These are phyloP conservation scores for Lipomyces lipofer DNA, from an alignment of 805 yeast genomes.

Conservation along the genomic window DNA sequence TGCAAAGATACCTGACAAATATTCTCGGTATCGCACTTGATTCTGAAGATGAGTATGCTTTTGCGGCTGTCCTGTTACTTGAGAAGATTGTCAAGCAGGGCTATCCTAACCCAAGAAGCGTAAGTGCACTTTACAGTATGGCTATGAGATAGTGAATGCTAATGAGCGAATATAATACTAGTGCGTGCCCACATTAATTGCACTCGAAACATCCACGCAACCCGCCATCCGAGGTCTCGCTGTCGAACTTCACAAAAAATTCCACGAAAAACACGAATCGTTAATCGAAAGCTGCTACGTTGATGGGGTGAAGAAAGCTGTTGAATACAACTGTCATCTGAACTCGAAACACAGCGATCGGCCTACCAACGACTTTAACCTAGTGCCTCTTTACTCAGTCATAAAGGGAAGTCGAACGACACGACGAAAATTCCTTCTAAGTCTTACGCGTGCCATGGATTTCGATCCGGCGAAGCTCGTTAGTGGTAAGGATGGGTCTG, in stretches of 20 bases:
- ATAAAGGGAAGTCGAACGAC: constrained; percentile 46
- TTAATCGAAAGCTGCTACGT: constrained; percentile 64
- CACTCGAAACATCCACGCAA: constrained; percentile 58
- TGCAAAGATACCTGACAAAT: constrained; percentile 56
- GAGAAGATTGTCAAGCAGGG: constrained; percentile 62
- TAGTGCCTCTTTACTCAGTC: constrained; percentile 47
- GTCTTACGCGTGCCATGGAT: constrained; percentile 40
- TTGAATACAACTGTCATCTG: constrained; percentile 44
- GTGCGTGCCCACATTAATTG: constrained; percentile 63
- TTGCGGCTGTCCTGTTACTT: constrained; percentile 55
- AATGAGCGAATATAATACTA: background rate
- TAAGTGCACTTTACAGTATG: constrained; percentile 34
- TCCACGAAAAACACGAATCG: constrained; percentile 69
- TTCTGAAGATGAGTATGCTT: constrained; percentile 50
- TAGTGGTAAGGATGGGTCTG: constrained; percentile 20
- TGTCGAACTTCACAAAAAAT: constrained; percentile 50
- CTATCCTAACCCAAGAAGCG: constrained; percentile 69
- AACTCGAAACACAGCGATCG: constrained; percentile 34
- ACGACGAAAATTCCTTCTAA: constrained; percentile 45
- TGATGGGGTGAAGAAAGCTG: constrained; percentile 62
- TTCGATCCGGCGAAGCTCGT: constrained; percentile 36
- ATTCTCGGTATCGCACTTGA: constrained; percentile 53
- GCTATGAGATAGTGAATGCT: background rate
- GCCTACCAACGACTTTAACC: constrained; percentile 38
- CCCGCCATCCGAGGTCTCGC: constrained; percentile 51